Evolutionary conservation across 208 protist genomes (phyloP).

Genomic region (Trypanosomatidae sp.): DNA sequence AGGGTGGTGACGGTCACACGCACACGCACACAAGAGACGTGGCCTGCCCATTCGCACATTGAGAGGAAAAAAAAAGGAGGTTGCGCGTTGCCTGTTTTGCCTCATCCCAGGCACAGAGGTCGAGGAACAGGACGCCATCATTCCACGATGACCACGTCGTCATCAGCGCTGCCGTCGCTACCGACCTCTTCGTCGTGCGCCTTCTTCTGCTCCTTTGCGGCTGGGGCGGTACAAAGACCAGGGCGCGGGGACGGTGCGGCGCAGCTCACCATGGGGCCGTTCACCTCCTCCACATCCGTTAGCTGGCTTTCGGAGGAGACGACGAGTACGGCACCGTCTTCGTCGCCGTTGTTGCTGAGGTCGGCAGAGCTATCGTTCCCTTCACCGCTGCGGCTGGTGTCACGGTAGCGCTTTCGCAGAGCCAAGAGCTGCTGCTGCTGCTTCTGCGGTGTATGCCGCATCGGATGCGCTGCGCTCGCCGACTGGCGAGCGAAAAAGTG

Average conservation of each 20-base stretch:
- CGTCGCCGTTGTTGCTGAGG: conserved; percentile 3
- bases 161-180: conserved; percentile 10
- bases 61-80: not conserved
- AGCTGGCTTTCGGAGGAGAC: conserved; percentile 15
- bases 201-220: not conserved
- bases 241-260: not conserved
- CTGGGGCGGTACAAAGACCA: not conserved
- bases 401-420: not conserved
- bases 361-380: not conserved
- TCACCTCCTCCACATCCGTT: not conserved
- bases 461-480: not conserved
- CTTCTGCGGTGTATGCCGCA: not conserved
- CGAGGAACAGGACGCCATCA: not conserved
- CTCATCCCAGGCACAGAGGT: not conserved
- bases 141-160: conserved; percentile 32
- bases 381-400: not conserved
- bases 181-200: not conserved
- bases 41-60: no score
- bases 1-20: no score
- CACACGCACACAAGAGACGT: not conserved
- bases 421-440: not conserved
- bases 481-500: conserved; percentile 23
- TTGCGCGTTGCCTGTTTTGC: not conserved
- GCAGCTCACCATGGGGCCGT: not conserved
- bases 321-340: conserved; percentile 13